Evolutionary conservation across 768 basidiomycete genomes (phyloP), one percentile per base, ranked within the genome.

Genomic region (Termitomyces sp.): DNA sequence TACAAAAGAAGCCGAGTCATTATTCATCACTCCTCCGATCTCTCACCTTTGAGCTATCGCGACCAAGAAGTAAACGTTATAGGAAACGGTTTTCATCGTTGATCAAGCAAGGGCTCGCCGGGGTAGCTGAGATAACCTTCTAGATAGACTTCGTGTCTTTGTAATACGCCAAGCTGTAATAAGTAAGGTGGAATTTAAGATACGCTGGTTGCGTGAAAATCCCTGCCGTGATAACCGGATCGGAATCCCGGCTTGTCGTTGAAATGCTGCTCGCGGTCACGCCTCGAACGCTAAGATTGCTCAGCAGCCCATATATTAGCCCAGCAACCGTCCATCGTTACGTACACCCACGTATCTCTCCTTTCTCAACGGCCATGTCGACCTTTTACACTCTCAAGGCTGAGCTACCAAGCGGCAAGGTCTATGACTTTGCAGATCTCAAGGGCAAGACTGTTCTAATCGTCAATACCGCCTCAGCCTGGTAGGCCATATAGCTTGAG

Each of bases 391-490:
- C 80, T 50, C 79, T 92, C 66, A 87, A 88, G 67, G 84, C 87
- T 20, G 82, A 84, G 41, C 73, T 81, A 32, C 87, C 88, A 1
- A 75, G 75, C 40, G 80, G 77, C 32, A 75, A 84, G 61, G 68
- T 71, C 9, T 88, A 78, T 59, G 80, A 85, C 61, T 91, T 93
- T 64, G 77, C 80, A 7, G 76, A 89, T 57, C 72, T 93, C 63
- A 86, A 86, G 68, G 91, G 88, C 44, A 91, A 90, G 71, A 83
- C 86, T 18, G 88, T 91, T 41, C 78, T 93, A 43, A 77, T 93
- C 58, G 89, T 92, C 55, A 93, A 93, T 67, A 80, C 82, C 55
- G 91, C 90, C 30, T 90, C 89, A 13, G 75, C 82, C 66, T 93
- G 91, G 89, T 87, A 62, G 41, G 79, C 69, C 10, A 20, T 50